These are phyloP conservation scores for Cercis canadensis DNA, from an alignment of 306 rosid genomes.

Conservation along the genomic window DNA sequence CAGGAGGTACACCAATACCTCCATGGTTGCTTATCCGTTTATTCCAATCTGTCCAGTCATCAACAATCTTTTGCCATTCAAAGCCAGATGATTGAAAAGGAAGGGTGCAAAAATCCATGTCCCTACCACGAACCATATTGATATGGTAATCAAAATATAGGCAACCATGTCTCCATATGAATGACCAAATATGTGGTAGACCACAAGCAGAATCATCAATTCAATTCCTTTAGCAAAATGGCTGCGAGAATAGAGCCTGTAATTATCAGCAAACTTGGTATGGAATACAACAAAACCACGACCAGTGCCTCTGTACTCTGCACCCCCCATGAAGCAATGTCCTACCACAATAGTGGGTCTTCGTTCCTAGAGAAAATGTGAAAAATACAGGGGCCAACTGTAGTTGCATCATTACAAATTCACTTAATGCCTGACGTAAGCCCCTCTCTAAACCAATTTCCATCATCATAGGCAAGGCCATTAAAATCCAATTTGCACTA, in stretches of 20 bases:
- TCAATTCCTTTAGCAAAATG: constrained; percentile 97
- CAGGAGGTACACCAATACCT: constrained; percentile 84
- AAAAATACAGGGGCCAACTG: constrained; percentile 93
- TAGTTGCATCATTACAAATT: constrained; percentile 88
- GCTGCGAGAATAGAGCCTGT: constrained; percentile 92
- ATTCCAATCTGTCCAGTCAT: constrained; percentile 97
- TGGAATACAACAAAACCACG: constrained; percentile 97
- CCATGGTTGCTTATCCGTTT: constrained; percentile 92
- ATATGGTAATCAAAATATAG: constrained; percentile 75
- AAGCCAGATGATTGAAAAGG: constrained; percentile 95
- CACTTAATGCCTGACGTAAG: constrained; percentile 82
- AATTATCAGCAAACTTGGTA: constrained; percentile 93
- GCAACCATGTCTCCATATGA: constrained; percentile 66
- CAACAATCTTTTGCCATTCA: constrained; percentile 98
- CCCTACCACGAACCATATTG: constrained; percentile 94
- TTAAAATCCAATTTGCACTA: constrained; percentile 88
- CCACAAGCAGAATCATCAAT: constrained; percentile 84
- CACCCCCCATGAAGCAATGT: constrained; percentile 99
- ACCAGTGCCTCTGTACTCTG: constrained; percentile 91
- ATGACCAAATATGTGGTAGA: constrained; percentile 85
- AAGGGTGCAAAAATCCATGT: constrained; percentile 99
- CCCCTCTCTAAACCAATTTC: constrained; percentile 97
- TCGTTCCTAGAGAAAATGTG: constrained; percentile 95
- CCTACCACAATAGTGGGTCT: constrained; percentile 95
- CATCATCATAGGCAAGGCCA: constrained; percentile 97